A percentile compares a stretch with the other conserved stretches of the same genome.
phyloP scores from a whole-genome alignment of 2,329 filamentous ascomycete genomes.

The Xylariaceae sp. region DNA sequence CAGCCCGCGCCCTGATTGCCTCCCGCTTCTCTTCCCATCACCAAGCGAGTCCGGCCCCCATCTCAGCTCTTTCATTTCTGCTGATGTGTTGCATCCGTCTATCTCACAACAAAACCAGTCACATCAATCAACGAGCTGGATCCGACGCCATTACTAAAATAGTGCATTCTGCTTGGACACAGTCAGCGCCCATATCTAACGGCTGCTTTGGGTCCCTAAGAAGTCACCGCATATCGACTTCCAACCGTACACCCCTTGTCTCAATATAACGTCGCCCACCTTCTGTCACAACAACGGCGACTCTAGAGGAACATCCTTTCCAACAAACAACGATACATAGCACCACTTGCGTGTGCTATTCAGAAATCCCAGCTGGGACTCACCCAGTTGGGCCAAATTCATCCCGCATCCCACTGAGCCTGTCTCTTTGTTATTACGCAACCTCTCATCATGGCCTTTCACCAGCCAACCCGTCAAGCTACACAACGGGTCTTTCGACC shows the following conservation, averaged over 20 bases:
- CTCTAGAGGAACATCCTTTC: neutral
- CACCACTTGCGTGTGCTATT: conserved; percentile 7
- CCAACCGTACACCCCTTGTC: neutral
- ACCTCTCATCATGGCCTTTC: conserved; percentile 49
- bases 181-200: too few species aligned
- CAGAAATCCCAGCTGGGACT: conserved; percentile 11
- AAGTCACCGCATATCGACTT: neutral
- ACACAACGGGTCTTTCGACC: conserved; percentile 43
- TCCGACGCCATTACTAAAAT: too few species aligned
- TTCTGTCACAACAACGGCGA: neutral
- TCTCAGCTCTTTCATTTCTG: neutral
- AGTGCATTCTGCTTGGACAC: too few species aligned
- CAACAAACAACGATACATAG: neutral
- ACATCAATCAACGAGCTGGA: neutral
- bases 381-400: conserved; percentile 6
- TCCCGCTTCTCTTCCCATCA: neutral
- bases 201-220: too few species aligned
- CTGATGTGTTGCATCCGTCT: neutral
- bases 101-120: neutral
- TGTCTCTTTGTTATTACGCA: neutral
- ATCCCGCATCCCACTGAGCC: neutral
- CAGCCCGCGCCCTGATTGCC: conserved; percentile 10
- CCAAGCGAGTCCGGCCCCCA: neutral
- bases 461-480: conserved; percentile 52
- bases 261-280: neutral